Base-by-base conservation (phyloP, 2,329 filamentous ascomycete genomes). In the Monilinia aucupariae region DNA sequence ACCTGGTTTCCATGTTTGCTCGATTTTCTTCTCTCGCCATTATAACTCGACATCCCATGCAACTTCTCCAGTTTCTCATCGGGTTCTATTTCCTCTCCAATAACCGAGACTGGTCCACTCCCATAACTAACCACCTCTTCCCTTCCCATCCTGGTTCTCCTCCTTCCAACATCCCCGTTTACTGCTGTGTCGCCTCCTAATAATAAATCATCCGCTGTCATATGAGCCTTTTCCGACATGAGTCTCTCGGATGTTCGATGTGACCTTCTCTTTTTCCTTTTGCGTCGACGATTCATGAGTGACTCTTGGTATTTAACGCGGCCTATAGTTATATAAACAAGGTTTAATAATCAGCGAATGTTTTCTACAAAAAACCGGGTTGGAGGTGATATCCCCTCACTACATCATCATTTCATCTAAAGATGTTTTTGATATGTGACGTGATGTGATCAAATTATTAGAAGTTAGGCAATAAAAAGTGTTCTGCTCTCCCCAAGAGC, bases 51-150 rank as follows among this genome's bases (percentile, higher is more conserved):
- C 13, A 39, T 34, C 5, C 59, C 53, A 49, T 49, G 59, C 7
- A 39, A 22, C 25, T 45, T 56, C 6, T 55, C 59, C 22, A 56
- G 22, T 41, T 62, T 56, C 43, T 62, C 51, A 25, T 56, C 59
- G 5, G 45, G 34, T 48, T 62, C 51, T 37, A 56, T 15, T 8
- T 56, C 59, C 15, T 62, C 59, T 6, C 25, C 51, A 56, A 34
- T 27, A 41, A 25, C 51, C 7, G 43, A 3, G 20, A 62, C 27
- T 22, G 59, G 59, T 10, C 17, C 51, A 13, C 34, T 47, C 22
- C 59, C 59, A 49, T 62, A 62, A 48, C 59, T 62, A 49, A 62
- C 59, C 20, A 62, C 59, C 22, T 62, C 59, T 13, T 62, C 59
- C 25, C 54, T 56, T 47, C 41, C 41, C 54, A 32, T 17, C 12